phyloP scores from a whole-genome alignment of 2,329 filamentous ascomycete genomes.

The Colletotrichum graminicola region DNA sequence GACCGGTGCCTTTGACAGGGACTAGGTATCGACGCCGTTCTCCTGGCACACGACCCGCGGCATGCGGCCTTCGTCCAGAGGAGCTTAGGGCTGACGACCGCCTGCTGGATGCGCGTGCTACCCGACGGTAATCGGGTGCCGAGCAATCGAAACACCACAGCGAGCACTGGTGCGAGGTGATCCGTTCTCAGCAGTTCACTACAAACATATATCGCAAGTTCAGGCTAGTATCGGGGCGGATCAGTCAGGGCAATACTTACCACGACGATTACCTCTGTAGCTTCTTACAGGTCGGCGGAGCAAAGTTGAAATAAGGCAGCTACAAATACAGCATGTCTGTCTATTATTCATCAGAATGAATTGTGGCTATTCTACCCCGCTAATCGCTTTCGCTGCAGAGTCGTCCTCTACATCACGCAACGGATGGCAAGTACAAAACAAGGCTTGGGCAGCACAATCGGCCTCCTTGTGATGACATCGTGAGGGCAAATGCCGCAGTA shows the following conservation, averaged over 20 bases:
- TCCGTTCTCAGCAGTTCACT: conserved; percentile 17
- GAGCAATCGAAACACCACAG: conserved; percentile 28
- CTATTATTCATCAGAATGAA: too few relatives aligned
- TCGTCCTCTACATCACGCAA: not conserved
- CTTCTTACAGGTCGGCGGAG: not conserved
- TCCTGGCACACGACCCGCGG: not conserved
- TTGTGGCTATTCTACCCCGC: not conserved
- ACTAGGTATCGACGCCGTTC: not conserved
- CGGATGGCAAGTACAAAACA: not conserved
- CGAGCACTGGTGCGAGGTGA: conserved; percentile 9
- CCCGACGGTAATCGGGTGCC: conserved; percentile 25
- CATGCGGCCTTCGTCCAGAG: conserved; percentile 27
- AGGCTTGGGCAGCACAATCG: too few relatives aligned
- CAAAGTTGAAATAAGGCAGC: not conserved
- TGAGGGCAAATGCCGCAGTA: not conserved
- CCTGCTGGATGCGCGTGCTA: conserved; percentile 18
- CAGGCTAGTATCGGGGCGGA: not conserved
- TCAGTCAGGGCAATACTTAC: not conserved
- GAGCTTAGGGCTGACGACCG: conserved; percentile 35
- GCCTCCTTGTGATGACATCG: too few relatives aligned
- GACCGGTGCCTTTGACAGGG: not conserved
- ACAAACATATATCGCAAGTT: conserved; percentile 6
- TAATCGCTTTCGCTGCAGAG: not conserved
- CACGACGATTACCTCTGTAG: not conserved
- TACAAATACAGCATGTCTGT: not conserved